phyloP scores from a whole-genome alignment of 1,284 basidiomycete species.

The Sporisorium exsertum region DNA sequence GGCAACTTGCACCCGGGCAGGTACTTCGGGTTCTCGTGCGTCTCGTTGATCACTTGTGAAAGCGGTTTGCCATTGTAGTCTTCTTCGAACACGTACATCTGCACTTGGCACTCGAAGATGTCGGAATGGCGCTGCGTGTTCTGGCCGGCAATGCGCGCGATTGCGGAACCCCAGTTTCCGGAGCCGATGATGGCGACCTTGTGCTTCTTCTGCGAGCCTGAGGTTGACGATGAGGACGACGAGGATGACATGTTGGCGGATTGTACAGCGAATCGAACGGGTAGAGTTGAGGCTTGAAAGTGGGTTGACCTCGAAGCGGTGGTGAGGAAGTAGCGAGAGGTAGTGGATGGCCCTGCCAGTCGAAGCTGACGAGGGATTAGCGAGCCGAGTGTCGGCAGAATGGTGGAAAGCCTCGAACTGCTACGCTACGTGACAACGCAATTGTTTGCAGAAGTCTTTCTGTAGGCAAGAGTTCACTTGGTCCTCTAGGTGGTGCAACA shows the following conservation, averaged over 20 bases:
- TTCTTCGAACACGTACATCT: constrained; percentile 67
- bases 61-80: constrained; percentile 72
- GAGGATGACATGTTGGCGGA: constrained; percentile 30
- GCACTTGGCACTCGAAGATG: constrained; percentile 58
- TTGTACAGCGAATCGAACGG: constrained; percentile 3
- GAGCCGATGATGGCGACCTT: constrained; percentile 74
- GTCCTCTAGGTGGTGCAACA: neutral
- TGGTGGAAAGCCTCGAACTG: constrained; percentile 14
- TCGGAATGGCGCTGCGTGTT: constrained; percentile 72
- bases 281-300: constrained; percentile 13
- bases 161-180: constrained; percentile 73
- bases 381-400: constrained; percentile 32
- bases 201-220: constrained; percentile 70
- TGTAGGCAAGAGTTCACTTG: no score
- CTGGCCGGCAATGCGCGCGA: constrained; percentile 73
- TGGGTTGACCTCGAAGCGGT: neutral
- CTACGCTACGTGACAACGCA: neutral
- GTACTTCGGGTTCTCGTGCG: constrained; percentile 74
- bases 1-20: constrained; percentile 74
- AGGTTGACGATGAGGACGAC: constrained; percentile 16
- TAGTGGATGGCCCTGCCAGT: constrained; percentile 32
- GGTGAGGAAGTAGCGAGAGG: neutral
- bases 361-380: constrained; percentile 37
- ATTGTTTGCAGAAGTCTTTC: no score
- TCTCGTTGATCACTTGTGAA: constrained; percentile 73